Evolutionary conservation across 2,329 filamentous ascomycete species (phyloP).

Genomic region (Clonostachys rosea): DNA sequence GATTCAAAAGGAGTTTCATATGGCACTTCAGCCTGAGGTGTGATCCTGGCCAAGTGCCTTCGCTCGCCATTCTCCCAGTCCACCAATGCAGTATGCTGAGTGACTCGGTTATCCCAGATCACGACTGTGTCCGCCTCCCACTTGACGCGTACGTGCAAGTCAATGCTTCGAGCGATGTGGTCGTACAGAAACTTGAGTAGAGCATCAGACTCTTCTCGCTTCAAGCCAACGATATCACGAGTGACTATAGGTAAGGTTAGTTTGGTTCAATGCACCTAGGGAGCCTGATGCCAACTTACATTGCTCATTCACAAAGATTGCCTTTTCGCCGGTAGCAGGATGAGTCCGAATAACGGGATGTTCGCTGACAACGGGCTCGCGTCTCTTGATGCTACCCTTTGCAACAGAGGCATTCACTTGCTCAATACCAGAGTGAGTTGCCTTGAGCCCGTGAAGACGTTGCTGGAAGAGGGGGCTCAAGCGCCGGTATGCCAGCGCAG

Average conservation of each 20-base stretch:
- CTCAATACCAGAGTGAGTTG: conserved; percentile 77
- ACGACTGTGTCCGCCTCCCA: conserved; percentile 80
- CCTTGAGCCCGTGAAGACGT: conserved; percentile 74
- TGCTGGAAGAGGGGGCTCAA: conserved; percentile 76
- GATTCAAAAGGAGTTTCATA: conserved; percentile 57
- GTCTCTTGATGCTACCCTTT: conserved; percentile 65
- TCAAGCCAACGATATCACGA: conserved; percentile 73
- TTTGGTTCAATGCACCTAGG: not conserved
- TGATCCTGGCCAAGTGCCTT: conserved; percentile 76
- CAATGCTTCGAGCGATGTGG: conserved; percentile 49
- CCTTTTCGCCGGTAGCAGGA: conserved; percentile 79
- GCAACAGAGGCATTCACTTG: conserved; percentile 68
- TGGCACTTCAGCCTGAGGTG: conserved; percentile 75
- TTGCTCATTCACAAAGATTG: conserved; percentile 76
- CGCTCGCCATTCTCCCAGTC: conserved; percentile 80
- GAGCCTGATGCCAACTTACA: conserved; percentile 47
- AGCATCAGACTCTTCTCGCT: conserved; percentile 80
- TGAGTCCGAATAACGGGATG: conserved; percentile 81
- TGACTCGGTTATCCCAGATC: conserved; percentile 82
- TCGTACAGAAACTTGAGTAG: conserved; percentile 67
- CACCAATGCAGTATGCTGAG: conserved; percentile 71
- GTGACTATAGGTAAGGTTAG: conserved; percentile 50
- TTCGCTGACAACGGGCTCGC: conserved; percentile 66
- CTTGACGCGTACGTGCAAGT: conserved; percentile 67
- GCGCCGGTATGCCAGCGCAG: conserved; percentile 75